Percentiles rank a stretch among this genome's conserved stretches.
Evolutionary conservation across 768 basidiomycete species (phyloP).

Genomic region (Termitomyces sp.): DNA sequence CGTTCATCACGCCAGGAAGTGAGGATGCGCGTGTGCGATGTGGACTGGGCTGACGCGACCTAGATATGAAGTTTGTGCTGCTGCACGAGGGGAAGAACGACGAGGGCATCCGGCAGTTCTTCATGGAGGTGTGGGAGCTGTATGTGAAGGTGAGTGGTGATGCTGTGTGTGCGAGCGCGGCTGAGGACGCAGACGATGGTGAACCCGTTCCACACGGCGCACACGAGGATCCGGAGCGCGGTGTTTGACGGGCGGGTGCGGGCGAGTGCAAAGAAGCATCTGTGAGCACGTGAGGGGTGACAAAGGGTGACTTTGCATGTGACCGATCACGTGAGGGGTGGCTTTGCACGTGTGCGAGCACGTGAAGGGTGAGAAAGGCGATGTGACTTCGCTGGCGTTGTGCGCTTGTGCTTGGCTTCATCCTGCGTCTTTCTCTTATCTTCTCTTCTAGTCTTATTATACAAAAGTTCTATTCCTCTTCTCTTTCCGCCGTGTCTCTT

Average conservation of each 20-base stretch:
- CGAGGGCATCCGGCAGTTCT: slow-evolving; percentile 91
- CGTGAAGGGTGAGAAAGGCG: slow-evolving; percentile 25
- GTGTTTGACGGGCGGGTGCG: slow-evolving; percentile 85
- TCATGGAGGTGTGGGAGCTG: slow-evolving; percentile 94
- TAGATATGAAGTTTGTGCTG: slow-evolving; percentile 94
- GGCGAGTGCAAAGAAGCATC: slow-evolving; percentile 81
- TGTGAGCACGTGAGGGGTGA: slow-evolving; percentile 43
- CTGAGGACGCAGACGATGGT: slow-evolving; percentile 60
- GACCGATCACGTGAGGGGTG: no score
- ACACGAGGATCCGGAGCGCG: slow-evolving; percentile 74
- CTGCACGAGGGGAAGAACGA: slow-evolving; percentile 97
- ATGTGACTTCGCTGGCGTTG: slow-evolving; percentile 27
- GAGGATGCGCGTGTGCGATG: slow-evolving; percentile 31
- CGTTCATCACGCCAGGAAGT: slow-evolving; percentile 95
- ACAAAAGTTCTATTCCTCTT: slow-evolving; percentile 20
- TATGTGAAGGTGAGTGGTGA: slow-evolving; percentile 83
- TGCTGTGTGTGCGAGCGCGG: neutral
- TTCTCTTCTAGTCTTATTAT: slow-evolving; percentile 29
- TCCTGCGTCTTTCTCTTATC: slow-evolving; percentile 30
- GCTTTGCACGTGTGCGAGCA: no score
- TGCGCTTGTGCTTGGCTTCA: slow-evolving; percentile 26
- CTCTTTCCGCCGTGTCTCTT: slow-evolving; percentile 2
- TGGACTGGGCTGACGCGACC: slow-evolving; percentile 19
- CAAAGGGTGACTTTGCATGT: no score
- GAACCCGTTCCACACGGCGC: slow-evolving; percentile 96